Percentiles rank a stretch among this genome's conserved stretches.
Conservation (phyloP, 331 rosid species). For the Ulmus americana region DNA sequence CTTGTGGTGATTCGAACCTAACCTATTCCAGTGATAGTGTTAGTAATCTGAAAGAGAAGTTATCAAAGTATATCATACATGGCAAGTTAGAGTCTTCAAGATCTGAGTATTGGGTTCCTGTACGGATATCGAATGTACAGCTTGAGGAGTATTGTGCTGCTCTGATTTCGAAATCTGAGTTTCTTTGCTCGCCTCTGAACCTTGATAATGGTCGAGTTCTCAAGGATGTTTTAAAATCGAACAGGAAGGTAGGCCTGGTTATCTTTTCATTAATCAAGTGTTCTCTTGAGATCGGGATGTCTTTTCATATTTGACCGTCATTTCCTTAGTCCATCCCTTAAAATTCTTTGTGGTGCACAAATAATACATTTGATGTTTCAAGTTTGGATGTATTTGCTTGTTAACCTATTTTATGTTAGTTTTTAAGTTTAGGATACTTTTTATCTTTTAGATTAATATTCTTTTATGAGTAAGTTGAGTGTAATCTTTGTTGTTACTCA, state of each 20-base stretch:
- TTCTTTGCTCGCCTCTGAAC: constrained; percentile 51
- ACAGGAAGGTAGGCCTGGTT: constrained; percentile 60
- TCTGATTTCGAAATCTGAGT: constrained; percentile 52
- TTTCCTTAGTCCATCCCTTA: neutral
- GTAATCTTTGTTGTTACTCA: no score
- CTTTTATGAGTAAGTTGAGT: no score
- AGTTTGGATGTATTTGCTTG: no score
- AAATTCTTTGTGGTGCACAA: no score
- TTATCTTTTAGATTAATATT: no score
- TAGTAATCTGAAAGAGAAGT: constrained; percentile 49
- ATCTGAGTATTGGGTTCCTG: constrained; percentile 97
- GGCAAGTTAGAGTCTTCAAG: constrained; percentile 45
- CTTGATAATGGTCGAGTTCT: constrained; percentile 46
- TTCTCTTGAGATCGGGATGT: constrained; percentile 19
- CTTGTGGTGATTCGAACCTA: constrained; percentile 17
- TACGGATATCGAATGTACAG: constrained; percentile 62
- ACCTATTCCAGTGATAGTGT: constrained; percentile 33
- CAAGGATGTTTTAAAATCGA: constrained; percentile 46
- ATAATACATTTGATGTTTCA: no score
- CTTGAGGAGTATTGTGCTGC: constrained; percentile 81
- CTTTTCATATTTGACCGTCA: neutral
- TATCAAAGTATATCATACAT: constrained; percentile 43
- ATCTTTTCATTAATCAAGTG: constrained; percentile 23
- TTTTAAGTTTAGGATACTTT: no score
- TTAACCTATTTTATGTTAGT: no score